Conservation (phyloP, 2,329 filamentous ascomycete species). For the Gyromitra esculenta region DNA sequence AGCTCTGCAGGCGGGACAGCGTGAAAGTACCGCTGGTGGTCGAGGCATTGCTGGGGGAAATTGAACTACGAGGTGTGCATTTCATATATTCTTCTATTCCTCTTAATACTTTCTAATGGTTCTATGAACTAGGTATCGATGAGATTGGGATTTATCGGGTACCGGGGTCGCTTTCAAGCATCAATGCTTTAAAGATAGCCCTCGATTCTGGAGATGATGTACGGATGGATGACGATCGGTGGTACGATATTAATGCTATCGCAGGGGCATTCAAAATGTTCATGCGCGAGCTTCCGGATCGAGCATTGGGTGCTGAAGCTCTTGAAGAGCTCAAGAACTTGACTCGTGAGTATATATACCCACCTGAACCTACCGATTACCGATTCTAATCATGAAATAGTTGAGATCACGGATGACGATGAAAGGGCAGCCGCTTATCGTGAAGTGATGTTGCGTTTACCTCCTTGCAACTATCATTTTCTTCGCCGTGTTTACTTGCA, state of each 20-base stretch:
- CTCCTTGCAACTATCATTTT: slow-evolving; percentile 57
- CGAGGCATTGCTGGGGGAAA: slow-evolving; percentile 57
- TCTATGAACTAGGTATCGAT: slow-evolving; percentile 54
- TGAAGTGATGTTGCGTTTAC: slow-evolving; percentile 54
- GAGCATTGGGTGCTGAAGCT: slow-evolving; percentile 63
- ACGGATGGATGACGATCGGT: slow-evolving; percentile 58
- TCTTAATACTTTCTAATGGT: slow-evolving; percentile 24
- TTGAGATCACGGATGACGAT: slow-evolving; percentile 54
- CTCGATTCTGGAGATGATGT: slow-evolving; percentile 58
- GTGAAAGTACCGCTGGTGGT: slow-evolving; percentile 58
- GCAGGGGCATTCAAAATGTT: slow-evolving; percentile 58
- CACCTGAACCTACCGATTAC: background rate
- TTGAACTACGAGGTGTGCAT: slow-evolving; percentile 57
- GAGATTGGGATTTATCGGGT: slow-evolving; percentile 58
- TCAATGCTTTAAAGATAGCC: slow-evolving; percentile 57
- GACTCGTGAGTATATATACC: slow-evolving; percentile 66
- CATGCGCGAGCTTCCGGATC: slow-evolving; percentile 58
- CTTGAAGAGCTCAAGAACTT: slow-evolving; percentile 71
- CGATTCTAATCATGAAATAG: slow-evolving; percentile 45
- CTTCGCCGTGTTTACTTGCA: slow-evolving; percentile 57
- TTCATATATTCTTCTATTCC: background rate
- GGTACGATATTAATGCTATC: slow-evolving; percentile 59
- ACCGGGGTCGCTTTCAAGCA: slow-evolving; percentile 57
- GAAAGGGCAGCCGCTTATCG: slow-evolving; percentile 49
- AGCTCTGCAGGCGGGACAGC: slow-evolving; percentile 57